A percentile compares a stretch with the other conserved stretches of the same genome.
These are phyloP conservation scores for Anaeromyces robustus DNA, from an alignment of 192 early-diverging fungal species.

Conservation along the genomic window DNA sequence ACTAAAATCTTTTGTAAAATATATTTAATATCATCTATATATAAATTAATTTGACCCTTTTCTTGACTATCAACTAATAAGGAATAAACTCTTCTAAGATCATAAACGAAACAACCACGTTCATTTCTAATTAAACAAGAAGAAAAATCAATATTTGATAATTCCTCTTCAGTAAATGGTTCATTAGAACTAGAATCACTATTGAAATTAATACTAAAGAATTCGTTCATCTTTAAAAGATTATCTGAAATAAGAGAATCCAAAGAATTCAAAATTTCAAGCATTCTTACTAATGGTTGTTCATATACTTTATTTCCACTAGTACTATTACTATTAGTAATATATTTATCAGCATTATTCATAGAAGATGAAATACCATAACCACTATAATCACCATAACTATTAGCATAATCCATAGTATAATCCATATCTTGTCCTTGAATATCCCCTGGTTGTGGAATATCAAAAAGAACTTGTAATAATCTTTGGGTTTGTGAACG, in stretches of 20 bases:
- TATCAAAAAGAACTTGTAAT: constrained; percentile 26
- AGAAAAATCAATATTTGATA: constrained; percentile 19
- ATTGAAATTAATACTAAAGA: background rate
- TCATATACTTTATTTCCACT: constrained; percentile 11
- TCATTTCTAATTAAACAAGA: constrained; percentile 31
- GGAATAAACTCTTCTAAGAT: constrained; percentile 49
- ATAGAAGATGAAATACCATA: too few relatives aligned
- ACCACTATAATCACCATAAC: constrained; percentile 1
- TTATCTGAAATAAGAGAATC: constrained; percentile 26
- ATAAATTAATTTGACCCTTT: constrained; percentile 23
- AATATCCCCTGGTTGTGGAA: constrained; percentile 3
- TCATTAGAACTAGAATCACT: background rate
- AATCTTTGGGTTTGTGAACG: constrained; percentile 22
- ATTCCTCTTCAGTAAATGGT: background rate
- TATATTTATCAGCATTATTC: too few relatives aligned
- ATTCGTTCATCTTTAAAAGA: background rate
- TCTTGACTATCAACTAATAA: constrained; percentile 29
- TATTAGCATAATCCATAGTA: background rate
- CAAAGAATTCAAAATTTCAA: constrained; percentile 55
- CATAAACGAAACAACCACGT: constrained; percentile 41
- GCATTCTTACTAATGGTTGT: constrained; percentile 54
- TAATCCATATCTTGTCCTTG: constrained; percentile 5
- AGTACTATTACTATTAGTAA: background rate
- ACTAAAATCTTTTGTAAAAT: constrained; percentile 51
- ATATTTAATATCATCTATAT: constrained; percentile 32